Percentiles rank a stretch among this genome's conserved stretches.
Conservation (phyloP, 2,329 filamentous ascomycete species). For the Dothidotthia symphoricarpi region DNA sequence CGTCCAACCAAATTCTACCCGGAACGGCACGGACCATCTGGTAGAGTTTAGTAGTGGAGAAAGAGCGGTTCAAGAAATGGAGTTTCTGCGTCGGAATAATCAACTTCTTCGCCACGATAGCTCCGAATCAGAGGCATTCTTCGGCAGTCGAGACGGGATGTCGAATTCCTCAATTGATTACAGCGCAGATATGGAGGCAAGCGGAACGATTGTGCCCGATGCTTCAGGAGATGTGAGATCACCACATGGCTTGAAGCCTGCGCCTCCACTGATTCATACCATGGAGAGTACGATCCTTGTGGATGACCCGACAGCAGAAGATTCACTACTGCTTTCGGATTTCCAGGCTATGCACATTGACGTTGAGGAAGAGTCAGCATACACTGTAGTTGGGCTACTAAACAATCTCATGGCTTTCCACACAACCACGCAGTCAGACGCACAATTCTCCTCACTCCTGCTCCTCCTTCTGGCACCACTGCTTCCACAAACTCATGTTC, state of each 20-base stretch:
- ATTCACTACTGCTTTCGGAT: slow-evolving; percentile 37
- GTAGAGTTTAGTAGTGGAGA: slow-evolving; percentile 28
- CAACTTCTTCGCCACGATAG: slow-evolving; percentile 43
- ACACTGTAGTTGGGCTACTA: slow-evolving; percentile 45
- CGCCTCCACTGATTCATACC: slow-evolving; percentile 14
- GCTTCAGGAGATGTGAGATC: slow-evolving; percentile 26
- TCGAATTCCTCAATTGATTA: slow-evolving; percentile 29
- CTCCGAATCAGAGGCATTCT: slow-evolving; percentile 41
- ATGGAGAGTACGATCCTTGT: slow-evolving; percentile 27
- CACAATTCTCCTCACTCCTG: slow-evolving; percentile 50
- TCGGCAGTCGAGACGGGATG: slow-evolving; percentile 32
- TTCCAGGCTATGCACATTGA: slow-evolving; percentile 38
- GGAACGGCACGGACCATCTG: slow-evolving; percentile 13
- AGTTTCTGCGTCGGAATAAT: slow-evolving; percentile 42
- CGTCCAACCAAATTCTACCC: slow-evolving; percentile 12
- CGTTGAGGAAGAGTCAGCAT: slow-evolving; percentile 37
- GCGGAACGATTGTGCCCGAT: slow-evolving; percentile 44
- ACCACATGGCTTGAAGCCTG: slow-evolving; percentile 21
- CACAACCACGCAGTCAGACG: slow-evolving; percentile 43
- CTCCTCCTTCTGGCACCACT: slow-evolving; percentile 49
- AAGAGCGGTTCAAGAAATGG: slow-evolving; percentile 39
- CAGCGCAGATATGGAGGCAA: slow-evolving; percentile 42
- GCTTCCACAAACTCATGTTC: slow-evolving; percentile 44
- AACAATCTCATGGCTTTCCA: slow-evolving; percentile 45
- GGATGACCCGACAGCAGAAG: slow-evolving; percentile 26